Conservation (phyloP, 2,329 filamentous ascomycete species). For the Fusarium abutilonis region DNA sequence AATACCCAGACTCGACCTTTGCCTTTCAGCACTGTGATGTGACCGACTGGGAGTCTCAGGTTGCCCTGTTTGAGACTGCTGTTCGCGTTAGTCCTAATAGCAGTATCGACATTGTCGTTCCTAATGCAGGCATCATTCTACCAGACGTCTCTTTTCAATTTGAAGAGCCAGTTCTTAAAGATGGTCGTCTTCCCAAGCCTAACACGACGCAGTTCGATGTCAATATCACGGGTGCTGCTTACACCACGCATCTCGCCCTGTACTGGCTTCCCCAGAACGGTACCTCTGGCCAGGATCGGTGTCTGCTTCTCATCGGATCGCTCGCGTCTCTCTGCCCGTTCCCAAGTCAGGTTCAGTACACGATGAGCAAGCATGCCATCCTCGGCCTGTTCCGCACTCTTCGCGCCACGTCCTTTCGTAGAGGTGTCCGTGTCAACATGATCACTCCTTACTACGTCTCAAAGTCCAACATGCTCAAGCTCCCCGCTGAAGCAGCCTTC, state of each 20-base stretch:
- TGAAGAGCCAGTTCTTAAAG: conserved; percentile 58
- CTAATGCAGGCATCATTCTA: conserved; percentile 70
- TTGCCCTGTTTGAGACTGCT: conserved; percentile 69
- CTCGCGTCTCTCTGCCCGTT: conserved; percentile 64
- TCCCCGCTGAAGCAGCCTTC: conserved; percentile 56
- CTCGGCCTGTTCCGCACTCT: conserved; percentile 71
- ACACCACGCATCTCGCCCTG: conserved; percentile 71
- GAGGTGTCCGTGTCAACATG: conserved; percentile 70
- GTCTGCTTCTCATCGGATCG: conserved; percentile 71
- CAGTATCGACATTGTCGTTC: conserved; percentile 70
- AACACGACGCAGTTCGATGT: conserved; percentile 66
- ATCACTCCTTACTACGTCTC: conserved; percentile 74
- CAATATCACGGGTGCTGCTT: conserved; percentile 71
- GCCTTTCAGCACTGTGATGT: conserved; percentile 72
- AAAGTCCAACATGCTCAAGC: conserved; percentile 65
- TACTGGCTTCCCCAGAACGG: conserved; percentile 51
- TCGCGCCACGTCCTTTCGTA: conserved; percentile 56
- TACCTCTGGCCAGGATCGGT: conserved; percentile 57
- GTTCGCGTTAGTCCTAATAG: conserved; percentile 62
- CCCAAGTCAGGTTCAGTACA: conserved; percentile 63
- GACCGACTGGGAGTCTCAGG: conserved; percentile 71
- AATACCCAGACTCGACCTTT: conserved; percentile 54
- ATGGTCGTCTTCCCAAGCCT: conserved; percentile 56
- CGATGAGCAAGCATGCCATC: conserved; percentile 71
- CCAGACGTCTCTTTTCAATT: conserved; percentile 51